These are phyloP conservation scores for Uromyces viciae-fabae DNA, from an alignment of 1,284 basidiomycete species.

Conservation along the genomic window DNA sequence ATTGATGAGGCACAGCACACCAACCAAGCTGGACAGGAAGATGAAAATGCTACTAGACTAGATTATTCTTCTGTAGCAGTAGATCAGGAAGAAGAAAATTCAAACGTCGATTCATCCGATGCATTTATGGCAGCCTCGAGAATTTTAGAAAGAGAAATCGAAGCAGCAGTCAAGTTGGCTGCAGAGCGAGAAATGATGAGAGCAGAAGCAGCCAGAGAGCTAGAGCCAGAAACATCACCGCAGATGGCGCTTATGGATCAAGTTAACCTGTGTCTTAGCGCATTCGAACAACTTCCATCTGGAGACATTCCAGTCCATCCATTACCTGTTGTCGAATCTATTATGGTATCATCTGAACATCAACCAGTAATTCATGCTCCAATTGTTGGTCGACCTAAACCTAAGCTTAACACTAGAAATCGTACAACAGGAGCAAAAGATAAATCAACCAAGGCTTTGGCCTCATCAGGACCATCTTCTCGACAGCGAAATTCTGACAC, in stretches of 20 bases:
- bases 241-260: conserved; percentile 9
- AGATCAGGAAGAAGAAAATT: not conserved
- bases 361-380: too few species aligned
- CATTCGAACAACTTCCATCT: conserved; percentile 24
- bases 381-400: too few species aligned
- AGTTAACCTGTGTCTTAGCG: not conserved
- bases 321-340: not conserved
- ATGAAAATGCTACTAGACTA: not conserved
- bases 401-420: too few species aligned
- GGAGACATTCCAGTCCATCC: conserved; percentile 39
- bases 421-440: too few species aligned
- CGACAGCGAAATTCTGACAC: not conserved
- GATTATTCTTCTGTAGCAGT: not conserved
- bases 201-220: not conserved
- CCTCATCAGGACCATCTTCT: not conserved
- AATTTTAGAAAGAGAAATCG: conserved; percentile 21
- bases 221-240: not conserved
- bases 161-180: conserved; percentile 12
- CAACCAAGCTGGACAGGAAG: not conserved
- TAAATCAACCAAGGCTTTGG: too few species aligned
- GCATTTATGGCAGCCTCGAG: conserved; percentile 13
- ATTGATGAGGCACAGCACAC: conserved; percentile 28
- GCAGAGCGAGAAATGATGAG: conserved; percentile 18
- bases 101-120: not conserved
- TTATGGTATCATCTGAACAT: not conserved